A percentile compares a stretch with the other conserved stretches of the same genome.
These are phyloP conservation scores for Phylloporus sp. DNA, from an alignment of 768 basidiomycete species.

Conservation along the genomic window DNA sequence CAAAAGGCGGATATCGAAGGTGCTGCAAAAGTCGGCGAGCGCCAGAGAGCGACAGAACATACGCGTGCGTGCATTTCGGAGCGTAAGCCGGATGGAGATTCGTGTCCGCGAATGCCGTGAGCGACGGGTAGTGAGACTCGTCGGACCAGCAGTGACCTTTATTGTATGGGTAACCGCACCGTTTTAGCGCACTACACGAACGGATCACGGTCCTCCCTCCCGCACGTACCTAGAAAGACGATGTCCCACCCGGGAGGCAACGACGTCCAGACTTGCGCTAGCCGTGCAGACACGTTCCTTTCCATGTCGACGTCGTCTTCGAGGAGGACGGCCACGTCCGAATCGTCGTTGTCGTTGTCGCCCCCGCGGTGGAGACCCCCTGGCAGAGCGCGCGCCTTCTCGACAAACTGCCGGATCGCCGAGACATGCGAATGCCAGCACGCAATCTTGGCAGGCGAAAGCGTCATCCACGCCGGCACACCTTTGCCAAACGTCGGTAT, in stretches of 20 bases:
- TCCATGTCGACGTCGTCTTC: constrained; percentile 84
- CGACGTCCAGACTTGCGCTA: constrained; percentile 42
- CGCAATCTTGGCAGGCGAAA: constrained; percentile 57
- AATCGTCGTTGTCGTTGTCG: no score
- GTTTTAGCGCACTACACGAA: no score
- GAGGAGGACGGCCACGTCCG: constrained; percentile 51
- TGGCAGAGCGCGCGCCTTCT: no score
- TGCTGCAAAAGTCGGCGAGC: constrained; percentile 58
- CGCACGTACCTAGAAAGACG: constrained; percentile 56
- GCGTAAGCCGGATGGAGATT: constrained; percentile 51
- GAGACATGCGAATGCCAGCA: constrained; percentile 69
- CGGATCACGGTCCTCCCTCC: no score
- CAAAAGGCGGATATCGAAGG: constrained; percentile 59
- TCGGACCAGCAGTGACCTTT: constrained; percentile 79
- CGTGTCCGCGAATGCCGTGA: constrained; percentile 18
- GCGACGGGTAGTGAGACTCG: constrained; percentile 46
- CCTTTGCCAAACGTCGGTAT: constrained; percentile 32
- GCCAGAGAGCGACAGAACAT: constrained; percentile 54
- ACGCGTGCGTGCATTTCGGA: constrained; percentile 73
- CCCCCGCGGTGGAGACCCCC: constrained; percentile 12
- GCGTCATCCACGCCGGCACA: constrained; percentile 43
- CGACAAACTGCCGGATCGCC: constrained; percentile 42
- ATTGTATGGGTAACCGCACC: no score
- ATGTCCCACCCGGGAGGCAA: constrained; percentile 68
- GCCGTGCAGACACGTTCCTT: constrained; percentile 44